Percentiles rank a stretch among this genome's conserved stretches.
Conservation (phyloP, 129 eudicot species). For the Flaveria linearis region DNA sequence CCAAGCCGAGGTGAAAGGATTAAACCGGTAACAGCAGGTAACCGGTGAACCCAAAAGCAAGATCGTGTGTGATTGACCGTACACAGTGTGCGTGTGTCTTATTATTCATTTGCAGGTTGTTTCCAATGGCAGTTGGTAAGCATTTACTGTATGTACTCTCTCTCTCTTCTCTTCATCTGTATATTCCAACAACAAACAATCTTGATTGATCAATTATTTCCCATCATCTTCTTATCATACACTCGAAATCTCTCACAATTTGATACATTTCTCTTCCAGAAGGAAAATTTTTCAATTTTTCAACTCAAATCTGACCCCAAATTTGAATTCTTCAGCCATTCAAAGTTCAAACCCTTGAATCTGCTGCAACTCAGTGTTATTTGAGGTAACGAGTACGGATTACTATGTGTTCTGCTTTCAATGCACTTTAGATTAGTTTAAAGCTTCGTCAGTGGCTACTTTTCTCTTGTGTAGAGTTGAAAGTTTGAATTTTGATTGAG, state of each 20-base stretch:
- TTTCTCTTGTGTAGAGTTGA: too few species aligned
- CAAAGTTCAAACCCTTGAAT: background rate
- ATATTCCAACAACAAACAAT: conserved; percentile 31
- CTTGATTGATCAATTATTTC: conserved; percentile 27
- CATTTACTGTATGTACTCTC: conserved; percentile 56
- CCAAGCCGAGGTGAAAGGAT: background rate
- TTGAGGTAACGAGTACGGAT: conserved; percentile 28
- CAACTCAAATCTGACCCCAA: conserved; percentile 22
- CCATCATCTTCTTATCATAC: background rate
- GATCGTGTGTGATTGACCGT: conserved; percentile 50
- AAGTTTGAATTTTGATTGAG: too few species aligned
- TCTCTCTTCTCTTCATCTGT: conserved; percentile 36
- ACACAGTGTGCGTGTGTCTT: conserved; percentile 40
- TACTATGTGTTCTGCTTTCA: conserved; percentile 6
- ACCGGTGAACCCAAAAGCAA: conserved; percentile 37
- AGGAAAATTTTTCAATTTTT: conserved; percentile 6
- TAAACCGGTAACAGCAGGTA: conserved; percentile 33
- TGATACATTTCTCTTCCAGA: conserved; percentile 21
- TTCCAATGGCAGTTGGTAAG: conserved; percentile 85
- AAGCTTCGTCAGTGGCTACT: too few species aligned
- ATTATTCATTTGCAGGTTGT: conserved; percentile 51
- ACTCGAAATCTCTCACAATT: conserved; percentile 17
- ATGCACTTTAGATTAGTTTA: conserved; percentile 12
- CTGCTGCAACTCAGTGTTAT: conserved; percentile 21
- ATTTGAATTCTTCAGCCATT: background rate